Evolutionary conservation across 148 eudicot genomes (phyloP).

Genomic region (Silene uniflora): DNA sequence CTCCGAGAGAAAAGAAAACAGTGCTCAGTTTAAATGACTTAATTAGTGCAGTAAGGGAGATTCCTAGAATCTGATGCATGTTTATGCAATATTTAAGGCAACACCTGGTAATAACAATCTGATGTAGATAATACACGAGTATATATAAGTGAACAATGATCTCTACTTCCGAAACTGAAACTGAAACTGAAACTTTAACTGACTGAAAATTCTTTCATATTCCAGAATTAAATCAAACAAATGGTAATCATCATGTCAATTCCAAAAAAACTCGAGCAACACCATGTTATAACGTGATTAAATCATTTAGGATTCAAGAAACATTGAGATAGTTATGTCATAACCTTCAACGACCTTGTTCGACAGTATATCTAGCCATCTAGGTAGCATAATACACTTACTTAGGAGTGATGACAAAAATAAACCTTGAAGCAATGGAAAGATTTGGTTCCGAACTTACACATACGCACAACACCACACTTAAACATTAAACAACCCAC

Average conservation of each 20-base stretch:
- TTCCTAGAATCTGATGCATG: too few species aligned
- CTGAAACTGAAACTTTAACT: neutral
- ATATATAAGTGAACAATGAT: too few species aligned
- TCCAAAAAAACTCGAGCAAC: neutral
- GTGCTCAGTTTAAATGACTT: too few species aligned
- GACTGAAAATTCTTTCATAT: neutral
- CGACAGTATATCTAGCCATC: neutral
- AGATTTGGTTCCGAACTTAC: neutral
- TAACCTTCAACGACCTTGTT: neutral
- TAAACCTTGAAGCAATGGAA: neutral
- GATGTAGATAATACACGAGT: too few species aligned
- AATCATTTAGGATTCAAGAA: neutral
- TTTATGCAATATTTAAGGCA: neutral
- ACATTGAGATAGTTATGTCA: neutral
- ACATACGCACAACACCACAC: neutral
- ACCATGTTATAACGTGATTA: neutral
- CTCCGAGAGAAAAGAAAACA: too few species aligned
- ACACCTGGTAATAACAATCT: neutral
- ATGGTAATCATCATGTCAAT: neutral
- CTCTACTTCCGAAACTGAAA: neutral
- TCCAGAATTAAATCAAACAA: neutral
- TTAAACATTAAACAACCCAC: neutral
- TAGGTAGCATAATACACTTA: too few species aligned
- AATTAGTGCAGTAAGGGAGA: too few species aligned
- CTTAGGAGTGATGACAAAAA: neutral